phyloP scores from a whole-genome alignment of 2,329 filamentous ascomycete species.

The Fusarium fracticaudum region DNA sequence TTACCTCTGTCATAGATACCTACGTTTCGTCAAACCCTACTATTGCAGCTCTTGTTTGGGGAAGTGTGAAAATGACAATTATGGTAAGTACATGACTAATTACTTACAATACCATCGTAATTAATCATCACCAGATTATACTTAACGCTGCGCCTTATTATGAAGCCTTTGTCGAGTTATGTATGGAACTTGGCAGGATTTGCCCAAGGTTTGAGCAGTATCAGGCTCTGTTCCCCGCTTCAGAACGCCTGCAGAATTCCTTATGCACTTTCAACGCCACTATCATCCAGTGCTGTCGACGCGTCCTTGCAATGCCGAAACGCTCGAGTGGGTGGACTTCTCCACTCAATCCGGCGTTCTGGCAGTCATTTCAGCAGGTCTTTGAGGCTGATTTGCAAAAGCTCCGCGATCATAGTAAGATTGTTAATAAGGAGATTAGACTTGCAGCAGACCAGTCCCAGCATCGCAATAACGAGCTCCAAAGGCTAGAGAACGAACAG shows the following conservation, averaged over 20 bases:
- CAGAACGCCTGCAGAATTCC: conserved; percentile 45
- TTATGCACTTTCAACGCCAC: conserved; percentile 49
- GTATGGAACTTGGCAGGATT: conserved; percentile 47
- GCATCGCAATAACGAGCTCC: conserved; percentile 34
- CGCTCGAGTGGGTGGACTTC: conserved; percentile 19
- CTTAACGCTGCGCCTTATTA: conserved; percentile 52
- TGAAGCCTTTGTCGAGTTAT: conserved; percentile 49
- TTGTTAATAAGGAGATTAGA: conserved; percentile 39
- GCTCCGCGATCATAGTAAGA: conserved; percentile 27
- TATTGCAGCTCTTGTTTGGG: conserved; percentile 55
- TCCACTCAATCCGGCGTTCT: not conserved
- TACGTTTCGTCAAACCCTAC: conserved; percentile 50
- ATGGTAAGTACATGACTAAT: rapidly evolving
- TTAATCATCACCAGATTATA: conserved; percentile 37
- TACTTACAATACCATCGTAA: rapidly evolving
- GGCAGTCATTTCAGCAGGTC: conserved; percentile 44
- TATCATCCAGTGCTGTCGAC: conserved; percentile 49
- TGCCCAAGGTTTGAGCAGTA: conserved; percentile 52
- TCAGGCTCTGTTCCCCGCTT: conserved; percentile 48
- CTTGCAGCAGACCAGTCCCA: conserved; percentile 41
- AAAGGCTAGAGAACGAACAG: not conserved
- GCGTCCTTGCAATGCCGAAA: conserved; percentile 4
- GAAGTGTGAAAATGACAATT: conserved; percentile 50
- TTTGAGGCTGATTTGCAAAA: conserved; percentile 39
- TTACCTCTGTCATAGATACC: conserved; percentile 49